Conservation (phyloP, 2,329 filamentous ascomycete genomes). For the Lomentospora prolificans region DNA sequence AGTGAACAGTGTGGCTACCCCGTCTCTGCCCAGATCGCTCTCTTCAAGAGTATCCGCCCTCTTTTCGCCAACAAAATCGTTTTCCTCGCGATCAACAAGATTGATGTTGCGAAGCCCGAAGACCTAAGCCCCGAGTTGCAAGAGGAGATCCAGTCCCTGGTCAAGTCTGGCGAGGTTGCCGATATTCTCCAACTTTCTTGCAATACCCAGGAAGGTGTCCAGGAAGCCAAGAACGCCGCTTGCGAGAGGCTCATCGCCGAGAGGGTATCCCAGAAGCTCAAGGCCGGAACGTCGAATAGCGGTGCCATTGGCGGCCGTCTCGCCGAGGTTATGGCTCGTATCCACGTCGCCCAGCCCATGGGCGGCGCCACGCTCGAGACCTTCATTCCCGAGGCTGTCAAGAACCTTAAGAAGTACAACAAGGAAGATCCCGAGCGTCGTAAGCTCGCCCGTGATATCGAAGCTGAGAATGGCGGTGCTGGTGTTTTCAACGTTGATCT, state of each 20-base stretch:
- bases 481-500: slow-evolving; percentile 95
- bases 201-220: slow-evolving; percentile 88
- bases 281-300: slow-evolving; percentile 71
- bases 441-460: slow-evolving; percentile 73
- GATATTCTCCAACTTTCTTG: slow-evolving; percentile 91
- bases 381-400: slow-evolving; percentile 79
- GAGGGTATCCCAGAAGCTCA: slow-evolving; percentile 89
- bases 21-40: slow-evolving; percentile 68
- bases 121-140: slow-evolving; percentile 74
- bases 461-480: slow-evolving; percentile 86
- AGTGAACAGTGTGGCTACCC: slow-evolving; percentile 96
- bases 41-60: slow-evolving; percentile 95
- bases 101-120: slow-evolving; percentile 80
- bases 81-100: slow-evolving; percentile 97
- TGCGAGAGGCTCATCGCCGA: slow-evolving; percentile 90
- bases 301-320: slow-evolving; percentile 72
- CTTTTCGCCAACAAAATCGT: slow-evolving; percentile 96
- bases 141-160: slow-evolving; percentile 65
- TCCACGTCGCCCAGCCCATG: slow-evolving; percentile 93
- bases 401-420: slow-evolving; percentile 78
- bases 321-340: slow-evolving; percentile 83
- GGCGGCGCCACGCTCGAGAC: slow-evolving; percentile 68
- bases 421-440: slow-evolving; percentile 78
- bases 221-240: slow-evolving; percentile 87
- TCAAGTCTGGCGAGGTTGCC: slow-evolving; percentile 72